A percentile compares a stretch with the other conserved stretches of the same genome.
These are phyloP conservation scores for Wickerhamiella nectarea DNA, from an alignment of 805 yeast genomes.

Conservation along the genomic window DNA sequence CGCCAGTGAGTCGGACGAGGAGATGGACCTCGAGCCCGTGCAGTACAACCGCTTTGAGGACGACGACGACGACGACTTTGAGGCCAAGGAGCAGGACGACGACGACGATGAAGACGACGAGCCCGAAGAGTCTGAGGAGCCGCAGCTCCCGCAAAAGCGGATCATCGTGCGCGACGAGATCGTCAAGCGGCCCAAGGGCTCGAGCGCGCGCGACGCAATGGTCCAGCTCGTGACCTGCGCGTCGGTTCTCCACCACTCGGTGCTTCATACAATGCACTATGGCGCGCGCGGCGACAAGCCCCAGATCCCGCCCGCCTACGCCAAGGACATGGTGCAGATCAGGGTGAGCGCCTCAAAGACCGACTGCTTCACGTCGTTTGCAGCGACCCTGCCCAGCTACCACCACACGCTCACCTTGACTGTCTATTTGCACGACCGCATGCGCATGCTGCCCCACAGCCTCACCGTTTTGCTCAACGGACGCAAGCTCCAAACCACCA, in stretches of 20 bases:
- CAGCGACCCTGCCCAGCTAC: slow-evolving; percentile 32
- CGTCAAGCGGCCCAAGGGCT: slow-evolving; percentile 16
- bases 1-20: slow-evolving; percentile 20
- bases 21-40: slow-evolving; percentile 23
- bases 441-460: slow-evolving; percentile 24
- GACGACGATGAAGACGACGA: slow-evolving; percentile 22
- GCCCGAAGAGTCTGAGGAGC: slow-evolving; percentile 13
- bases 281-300: slow-evolving; percentile 16
- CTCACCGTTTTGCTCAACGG: slow-evolving; percentile 24
- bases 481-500: slow-evolving; percentile 18
- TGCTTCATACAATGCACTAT: slow-evolving; percentile 5
- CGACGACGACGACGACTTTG: slow-evolving; percentile 15
- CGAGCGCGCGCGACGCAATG: slow-evolving; percentile 16
- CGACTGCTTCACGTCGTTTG: slow-evolving; percentile 16
- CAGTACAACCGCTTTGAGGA: slow-evolving; percentile 16
- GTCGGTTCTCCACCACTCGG: slow-evolving; percentile 12
- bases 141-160: slow-evolving; percentile 14
- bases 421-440: slow-evolving; percentile 32
- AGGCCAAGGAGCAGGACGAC: slow-evolving; percentile 16
- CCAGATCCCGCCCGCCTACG: slow-evolving; percentile 13
- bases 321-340: slow-evolving; percentile 19
- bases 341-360: slow-evolving; percentile 18
- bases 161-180: slow-evolving; percentile 18
- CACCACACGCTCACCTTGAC: slow-evolving; percentile 35
- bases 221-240: slow-evolving; percentile 18